Base-by-base conservation (phyloP, 495 filamentous ascomycete species). In the Chaetomium tenue region DNA sequence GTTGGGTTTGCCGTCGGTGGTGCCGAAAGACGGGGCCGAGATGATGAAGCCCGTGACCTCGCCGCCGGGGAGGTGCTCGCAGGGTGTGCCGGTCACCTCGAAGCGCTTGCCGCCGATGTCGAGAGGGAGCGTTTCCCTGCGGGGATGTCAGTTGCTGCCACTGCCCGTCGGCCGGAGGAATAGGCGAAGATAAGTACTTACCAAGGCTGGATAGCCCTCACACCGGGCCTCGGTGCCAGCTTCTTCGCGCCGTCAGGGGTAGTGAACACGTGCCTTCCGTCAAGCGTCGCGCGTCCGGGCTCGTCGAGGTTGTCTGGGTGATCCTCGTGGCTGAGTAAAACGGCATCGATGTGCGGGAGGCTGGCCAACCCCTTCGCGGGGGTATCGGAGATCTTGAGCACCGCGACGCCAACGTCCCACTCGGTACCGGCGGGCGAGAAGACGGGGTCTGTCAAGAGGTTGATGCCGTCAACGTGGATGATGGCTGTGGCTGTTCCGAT, bases 321-420 rank as follows among this genome's bases (percentile, higher is more conserved):
- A 67, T 84, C 82, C 71, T 84, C 83, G 61, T 86, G 82, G 68
- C 79, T 81, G 16, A 86, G 75, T 7, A 86, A 73, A 3, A 86
- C 70, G 15, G 77, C 80, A 37, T 84, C 82, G 64, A 85, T 82
- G 8, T 70, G 70, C 1, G 83, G 83, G 0, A 85, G 73, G 5
- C 79, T 39, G 1, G 73, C 63, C 0, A 83, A 69, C 0, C 63
- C 30, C 0, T 83, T 62, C 8, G 77, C 79, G 0, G 81, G 78
- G 22, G 55, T 61, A 25, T 77, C 69, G 15, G 70, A 63, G 13
- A 66, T 70, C 12, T 74, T 78, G 23, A 83, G 73, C 0, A 69
- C 46, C 15, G 63, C 40, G 7, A 67, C 57, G 25, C 73, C 75
- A 3, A 71, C 15, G 30, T 76, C 72, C 71, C 72, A 83, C 28